Conservation (phyloP, 148 eudicot species). For the Rhododendron ferrugineum region DNA sequence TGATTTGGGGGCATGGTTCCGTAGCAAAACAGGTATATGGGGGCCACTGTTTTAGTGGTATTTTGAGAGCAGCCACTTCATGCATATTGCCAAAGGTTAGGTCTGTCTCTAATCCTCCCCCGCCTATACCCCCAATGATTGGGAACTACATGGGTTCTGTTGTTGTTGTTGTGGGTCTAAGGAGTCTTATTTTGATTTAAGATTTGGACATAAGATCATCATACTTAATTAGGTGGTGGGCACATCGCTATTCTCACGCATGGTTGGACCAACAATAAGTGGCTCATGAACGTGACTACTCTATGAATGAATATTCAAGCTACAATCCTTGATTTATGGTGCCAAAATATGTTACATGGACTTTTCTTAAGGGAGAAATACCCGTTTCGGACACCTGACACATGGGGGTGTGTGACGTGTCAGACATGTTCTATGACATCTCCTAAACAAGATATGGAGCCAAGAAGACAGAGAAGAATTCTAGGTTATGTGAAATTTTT, state of each 20-base stretch:
- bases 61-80: too few species aligned
- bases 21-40: too few species aligned
- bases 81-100: too few species aligned
- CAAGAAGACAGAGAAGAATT: neutral
- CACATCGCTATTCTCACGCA: neutral
- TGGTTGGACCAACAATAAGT: neutral
- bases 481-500: neutral
- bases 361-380: neutral
- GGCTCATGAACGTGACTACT: too few species aligned
- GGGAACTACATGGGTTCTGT: too few species aligned
- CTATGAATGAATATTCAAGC: too few species aligned
- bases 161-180: too few species aligned
- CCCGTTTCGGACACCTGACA: neutral
- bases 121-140: too few species aligned
- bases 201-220: neutral
- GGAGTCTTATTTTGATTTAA: neutral
- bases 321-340: neutral
- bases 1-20: too few species aligned
- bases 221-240: neutral
- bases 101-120: too few species aligned
- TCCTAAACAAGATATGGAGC: neutral
- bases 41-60: too few species aligned
- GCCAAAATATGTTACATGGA: neutral
- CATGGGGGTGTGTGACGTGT: neutral
- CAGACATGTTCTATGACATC: neutral